Percentiles rank a stretch among this genome's conserved stretches.
Evolutionary conservation across 768 basidiomycete genomes (phyloP).

Genomic region (Russula ochroleuca): DNA sequence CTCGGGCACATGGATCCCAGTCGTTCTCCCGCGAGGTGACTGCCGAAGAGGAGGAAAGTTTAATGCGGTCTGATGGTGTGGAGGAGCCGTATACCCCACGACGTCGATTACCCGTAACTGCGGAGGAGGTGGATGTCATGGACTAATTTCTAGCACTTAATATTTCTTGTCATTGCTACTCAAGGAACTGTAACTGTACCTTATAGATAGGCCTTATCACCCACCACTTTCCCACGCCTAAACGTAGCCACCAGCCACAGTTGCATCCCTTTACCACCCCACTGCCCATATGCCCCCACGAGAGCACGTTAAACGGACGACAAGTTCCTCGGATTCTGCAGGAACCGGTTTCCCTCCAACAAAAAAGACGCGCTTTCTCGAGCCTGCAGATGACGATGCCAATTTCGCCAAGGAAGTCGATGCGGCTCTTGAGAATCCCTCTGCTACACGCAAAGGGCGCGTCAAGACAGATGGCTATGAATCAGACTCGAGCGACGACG

Average conservation of each 20-base stretch:
- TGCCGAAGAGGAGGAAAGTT: slow-evolving; percentile 32
- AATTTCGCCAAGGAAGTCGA: slow-evolving; percentile 80
- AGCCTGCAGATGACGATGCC: slow-evolving; percentile 68
- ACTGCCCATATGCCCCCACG: slow-evolving; percentile 28
- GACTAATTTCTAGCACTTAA: slow-evolving; percentile 6
- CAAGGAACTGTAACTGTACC: not conserved
- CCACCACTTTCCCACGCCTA: not conserved
- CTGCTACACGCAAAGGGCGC: slow-evolving; percentile 59
- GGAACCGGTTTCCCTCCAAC: slow-evolving; percentile 33
- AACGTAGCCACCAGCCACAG: not conserved
- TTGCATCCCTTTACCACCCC: not conserved
- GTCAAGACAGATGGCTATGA: slow-evolving; percentile 88
- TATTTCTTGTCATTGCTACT: not conserved
- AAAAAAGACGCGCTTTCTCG: slow-evolving; percentile 78
- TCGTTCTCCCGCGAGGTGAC: slow-evolving; percentile 27
- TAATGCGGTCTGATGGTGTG: slow-evolving; percentile 19
- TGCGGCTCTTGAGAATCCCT: slow-evolving; percentile 62
- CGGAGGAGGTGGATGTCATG: slow-evolving; percentile 15
- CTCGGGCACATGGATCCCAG: slow-evolving; percentile 31
- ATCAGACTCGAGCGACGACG: slow-evolving; percentile 91
- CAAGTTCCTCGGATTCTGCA: not conserved
- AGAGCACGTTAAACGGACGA: slow-evolving; percentile 24
- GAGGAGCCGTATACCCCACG: slow-evolving; percentile 25
- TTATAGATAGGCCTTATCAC: no score
- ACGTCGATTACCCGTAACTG: slow-evolving; percentile 24